Conservation (phyloP, 805 yeast genomes). For the Candida tibetensis region DNA sequence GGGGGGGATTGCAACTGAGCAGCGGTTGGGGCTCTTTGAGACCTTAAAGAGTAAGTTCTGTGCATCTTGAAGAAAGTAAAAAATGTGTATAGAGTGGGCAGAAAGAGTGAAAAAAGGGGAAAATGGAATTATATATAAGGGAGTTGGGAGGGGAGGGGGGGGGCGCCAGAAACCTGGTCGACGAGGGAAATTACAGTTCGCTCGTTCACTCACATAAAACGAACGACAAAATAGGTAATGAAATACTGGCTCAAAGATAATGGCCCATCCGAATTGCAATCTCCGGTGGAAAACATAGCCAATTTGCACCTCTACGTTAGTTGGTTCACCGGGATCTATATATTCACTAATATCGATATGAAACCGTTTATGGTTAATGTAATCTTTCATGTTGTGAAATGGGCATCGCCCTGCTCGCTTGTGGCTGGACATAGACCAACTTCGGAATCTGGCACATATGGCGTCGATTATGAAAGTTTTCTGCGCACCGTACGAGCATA, state of each 20-base stretch:
- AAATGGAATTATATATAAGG: background rate
- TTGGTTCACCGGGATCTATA: no score
- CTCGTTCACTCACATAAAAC: background rate
- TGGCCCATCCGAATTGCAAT: no score
- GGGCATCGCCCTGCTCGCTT: no score
- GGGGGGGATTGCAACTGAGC: conserved; percentile 78
- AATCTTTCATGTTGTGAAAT: no score
- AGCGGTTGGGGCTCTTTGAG: conserved; percentile 77
- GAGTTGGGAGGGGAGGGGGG: background rate
- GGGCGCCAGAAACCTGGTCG: background rate
- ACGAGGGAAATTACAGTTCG: background rate
- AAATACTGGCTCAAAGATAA: no score
- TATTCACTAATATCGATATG: no score
- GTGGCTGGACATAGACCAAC: no score
- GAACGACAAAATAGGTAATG: no score
- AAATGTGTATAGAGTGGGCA: background rate
- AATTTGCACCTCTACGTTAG: no score
- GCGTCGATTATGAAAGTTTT: no score
- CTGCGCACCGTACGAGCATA: background rate
- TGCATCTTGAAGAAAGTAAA: conserved; percentile 49
- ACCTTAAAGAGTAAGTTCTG: conserved; percentile 81
- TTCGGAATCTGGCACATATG: background rate
- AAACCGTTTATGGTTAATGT: no score
- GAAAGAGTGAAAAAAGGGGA: background rate
- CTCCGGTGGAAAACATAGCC: no score